Evolutionary conservation across 495 filamentous ascomycete species (phyloP).

Genomic region (Cercophora samala): DNA sequence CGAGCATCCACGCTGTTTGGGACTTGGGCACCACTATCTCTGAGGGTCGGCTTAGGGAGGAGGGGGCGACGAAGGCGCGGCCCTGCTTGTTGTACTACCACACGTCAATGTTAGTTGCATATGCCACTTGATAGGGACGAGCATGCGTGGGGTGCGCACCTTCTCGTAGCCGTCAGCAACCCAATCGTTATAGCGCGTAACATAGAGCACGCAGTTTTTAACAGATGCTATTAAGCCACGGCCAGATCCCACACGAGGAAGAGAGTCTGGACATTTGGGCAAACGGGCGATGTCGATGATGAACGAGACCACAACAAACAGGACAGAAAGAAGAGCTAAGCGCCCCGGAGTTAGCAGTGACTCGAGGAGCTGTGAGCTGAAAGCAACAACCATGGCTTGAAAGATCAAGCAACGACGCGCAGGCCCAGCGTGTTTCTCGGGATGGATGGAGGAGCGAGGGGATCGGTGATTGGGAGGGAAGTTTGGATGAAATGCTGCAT

Average conservation of each 20-base stretch:
- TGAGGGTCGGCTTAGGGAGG: constrained; percentile 29
- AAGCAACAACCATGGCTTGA: constrained; percentile 17
- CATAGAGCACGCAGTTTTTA: constrained; percentile 33
- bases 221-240: constrained; percentile 28
- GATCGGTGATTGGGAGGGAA: background rate
- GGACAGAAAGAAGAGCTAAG: constrained; percentile 14
- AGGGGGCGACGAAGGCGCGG: constrained; percentile 33
- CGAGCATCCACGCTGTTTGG: constrained; percentile 38
- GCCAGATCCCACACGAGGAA: constrained; percentile 34
- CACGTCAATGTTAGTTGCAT: constrained; percentile 6
- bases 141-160: constrained; percentile 11
- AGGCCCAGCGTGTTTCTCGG: background rate
- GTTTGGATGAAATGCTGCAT: constrained; percentile 1
- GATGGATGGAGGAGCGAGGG: constrained; percentile 1
- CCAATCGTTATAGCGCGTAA: constrained; percentile 32
- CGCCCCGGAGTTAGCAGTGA: constrained; percentile 29
- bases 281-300: constrained; percentile 34
- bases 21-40: constrained; percentile 37
- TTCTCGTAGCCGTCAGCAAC: constrained; percentile 36
- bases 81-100: constrained; percentile 34
- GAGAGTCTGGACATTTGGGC: constrained; percentile 32
- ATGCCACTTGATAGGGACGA: background rate
- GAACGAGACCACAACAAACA: constrained; percentile 33
- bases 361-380: constrained; percentile 31
- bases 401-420: background rate